These are phyloP conservation scores for Saturnispora saitoi DNA, from an alignment of 805 yeast species.

Conservation along the genomic window DNA sequence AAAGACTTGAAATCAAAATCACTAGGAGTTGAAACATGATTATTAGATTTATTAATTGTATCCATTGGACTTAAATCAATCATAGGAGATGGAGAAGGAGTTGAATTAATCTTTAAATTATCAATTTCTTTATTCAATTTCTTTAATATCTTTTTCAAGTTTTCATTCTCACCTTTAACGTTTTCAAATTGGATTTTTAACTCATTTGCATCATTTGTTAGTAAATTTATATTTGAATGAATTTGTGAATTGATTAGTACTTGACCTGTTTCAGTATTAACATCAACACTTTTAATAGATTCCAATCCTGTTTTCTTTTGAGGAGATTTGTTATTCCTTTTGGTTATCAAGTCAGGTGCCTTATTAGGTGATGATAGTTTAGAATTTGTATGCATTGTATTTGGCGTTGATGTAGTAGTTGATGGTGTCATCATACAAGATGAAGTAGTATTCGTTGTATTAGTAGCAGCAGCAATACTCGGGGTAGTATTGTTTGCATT, in stretches of 20 bases:
- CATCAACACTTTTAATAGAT: slow-evolving; percentile 12
- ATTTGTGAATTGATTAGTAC: slow-evolving; percentile 27
- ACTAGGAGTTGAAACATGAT: background rate
- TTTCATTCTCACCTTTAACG: slow-evolving; percentile 37
- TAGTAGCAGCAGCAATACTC: background rate
- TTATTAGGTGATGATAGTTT: background rate
- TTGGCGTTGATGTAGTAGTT: background rate
- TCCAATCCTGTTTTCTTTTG: background rate
- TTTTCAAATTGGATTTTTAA: slow-evolving; percentile 32
- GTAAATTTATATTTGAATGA: slow-evolving; percentile 29
- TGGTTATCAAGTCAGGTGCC: background rate
- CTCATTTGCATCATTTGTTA: slow-evolving; percentile 25
- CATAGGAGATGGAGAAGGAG: background rate
- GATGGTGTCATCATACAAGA: background rate
- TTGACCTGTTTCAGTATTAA: slow-evolving; percentile 13
- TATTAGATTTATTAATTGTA: background rate
- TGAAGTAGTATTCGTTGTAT: background rate
- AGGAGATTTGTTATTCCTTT: background rate
- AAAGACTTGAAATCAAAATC: background rate
- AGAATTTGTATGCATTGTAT: background rate
- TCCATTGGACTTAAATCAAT: background rate
- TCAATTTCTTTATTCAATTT: slow-evolving; percentile 35
- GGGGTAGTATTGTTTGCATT: background rate
- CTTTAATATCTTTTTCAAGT: slow-evolving; percentile 33
- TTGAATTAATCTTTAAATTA: slow-evolving; percentile 17